phyloP scores from a whole-genome alignment of 2,329 filamentous ascomycete genomes.

The Phialophora tarda region DNA sequence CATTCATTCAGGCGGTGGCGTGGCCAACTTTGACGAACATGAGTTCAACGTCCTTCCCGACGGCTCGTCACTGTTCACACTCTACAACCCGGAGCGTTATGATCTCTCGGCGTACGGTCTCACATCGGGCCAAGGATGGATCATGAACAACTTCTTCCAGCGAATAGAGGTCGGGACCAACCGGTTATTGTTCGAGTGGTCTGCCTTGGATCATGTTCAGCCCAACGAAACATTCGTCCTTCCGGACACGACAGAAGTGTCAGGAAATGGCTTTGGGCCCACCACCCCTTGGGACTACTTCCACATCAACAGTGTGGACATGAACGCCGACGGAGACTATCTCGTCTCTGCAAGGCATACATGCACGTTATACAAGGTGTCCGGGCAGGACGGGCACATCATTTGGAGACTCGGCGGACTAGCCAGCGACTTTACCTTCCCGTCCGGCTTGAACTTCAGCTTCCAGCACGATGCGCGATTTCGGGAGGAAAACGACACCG shows the following conservation, averaged over 20 bases:
- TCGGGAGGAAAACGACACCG: slow-evolving; percentile 47
- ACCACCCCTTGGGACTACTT: slow-evolving; percentile 55
- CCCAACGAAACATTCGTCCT: slow-evolving; percentile 55
- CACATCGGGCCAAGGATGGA: slow-evolving; percentile 30
- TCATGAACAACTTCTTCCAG: slow-evolving; percentile 49
- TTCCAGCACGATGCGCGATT: slow-evolving; percentile 52
- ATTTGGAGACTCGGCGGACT: slow-evolving; percentile 49
- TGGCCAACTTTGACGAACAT: slow-evolving; percentile 53
- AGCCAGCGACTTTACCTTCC: slow-evolving; percentile 40
- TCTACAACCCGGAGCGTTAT: slow-evolving; percentile 43
- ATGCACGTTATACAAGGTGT: slow-evolving; percentile 50
- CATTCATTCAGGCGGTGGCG: slow-evolving; percentile 28
- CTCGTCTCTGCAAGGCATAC: slow-evolving; percentile 52
- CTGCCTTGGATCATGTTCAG: slow-evolving; percentile 61
- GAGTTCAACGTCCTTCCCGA: slow-evolving; percentile 57
- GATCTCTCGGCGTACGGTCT: slow-evolving; percentile 27
- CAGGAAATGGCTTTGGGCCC: slow-evolving; percentile 55
- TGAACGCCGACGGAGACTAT: slow-evolving; percentile 50
- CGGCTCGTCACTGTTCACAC: slow-evolving; percentile 48
- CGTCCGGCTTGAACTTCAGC: slow-evolving; percentile 45
- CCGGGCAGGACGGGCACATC: slow-evolving; percentile 47
- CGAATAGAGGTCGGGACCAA: slow-evolving; percentile 60
- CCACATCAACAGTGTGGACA: slow-evolving; percentile 52
- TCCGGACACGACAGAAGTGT: slow-evolving; percentile 51
- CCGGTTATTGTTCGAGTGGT: slow-evolving; percentile 64